Base-by-base conservation (phyloP, 2,329 filamentous ascomycete genomes). In the Colletotrichum camelliae region DNA sequence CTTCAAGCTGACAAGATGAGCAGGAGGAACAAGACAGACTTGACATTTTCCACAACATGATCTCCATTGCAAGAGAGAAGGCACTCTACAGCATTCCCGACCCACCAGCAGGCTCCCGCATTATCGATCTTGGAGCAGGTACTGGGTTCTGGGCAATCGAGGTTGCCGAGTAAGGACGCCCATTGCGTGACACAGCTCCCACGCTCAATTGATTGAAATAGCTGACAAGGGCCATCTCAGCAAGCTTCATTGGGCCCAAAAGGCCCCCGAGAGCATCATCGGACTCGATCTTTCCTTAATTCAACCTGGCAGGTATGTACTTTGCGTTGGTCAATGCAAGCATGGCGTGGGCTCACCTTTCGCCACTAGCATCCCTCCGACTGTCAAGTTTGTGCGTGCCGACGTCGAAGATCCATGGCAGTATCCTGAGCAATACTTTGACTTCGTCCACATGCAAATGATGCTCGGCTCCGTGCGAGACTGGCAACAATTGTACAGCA, bases 121-220 rank as follows among this genome's bases (percentile, higher is more conserved):
- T 94, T 64, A 82, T 94, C 57, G 92, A 94, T 80, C 82, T 98
- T 70, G 96, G 96, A 57, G 96, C 94, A 77, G 96, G 96, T 24
- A 98, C 95, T 1, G 96, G 95, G 52, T 96, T 98, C 77, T 98
- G 96, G 96, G 92, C 94, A 55, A 94, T 97, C 80, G 94, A 96
- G 79, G 94, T 98, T 85, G 94, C 94, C 77, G 93, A 94, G 90
- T 95, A 87, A 86, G 21, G 91, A 83, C 16, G 48, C 31, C 55
- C 31, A 43, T 43, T n/a, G 33, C 21, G 43, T 48, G 24, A 24
- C 39, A 16, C 35, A 24, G 10, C 8, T 29, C 16, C 31, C 31
- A 12, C 33, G 21, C n/a, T 31, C 64, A 16, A 35, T 37, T 21
- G 13, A 55, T n/a, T 16, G 27, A 60, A 21, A 62, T 43, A 18